Evolutionary conservation across 2,329 filamentous ascomycete species (phyloP), one percentile per base, ranked within the genome.

Genomic region (Penicillium sp.): DNA sequence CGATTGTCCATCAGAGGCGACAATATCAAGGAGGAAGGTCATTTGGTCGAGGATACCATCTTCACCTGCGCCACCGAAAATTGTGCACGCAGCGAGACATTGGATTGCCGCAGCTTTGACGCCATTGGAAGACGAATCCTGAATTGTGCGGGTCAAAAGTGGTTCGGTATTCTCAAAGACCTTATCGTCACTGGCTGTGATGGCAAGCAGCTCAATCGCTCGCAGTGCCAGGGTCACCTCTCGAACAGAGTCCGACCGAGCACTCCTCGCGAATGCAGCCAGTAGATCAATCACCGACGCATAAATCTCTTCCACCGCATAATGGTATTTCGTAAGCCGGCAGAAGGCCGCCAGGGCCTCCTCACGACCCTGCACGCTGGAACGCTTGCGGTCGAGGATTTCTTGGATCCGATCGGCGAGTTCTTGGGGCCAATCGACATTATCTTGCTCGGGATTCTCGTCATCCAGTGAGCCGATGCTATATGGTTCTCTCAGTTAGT

Each of bases 331-430:
- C 51, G 93, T 73, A 21, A 90, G 80, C 51, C 87, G 83, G 42
- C 83, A 81, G 71, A 88, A 91, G 1, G 80, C 80, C 45, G 78
- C 78, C 49, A 92, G 77, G 29, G 82, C 83, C 42, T 85, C 80
- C 67, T 92, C 88, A 52, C 92, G 85, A 23, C 86, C 85, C 61
- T 90, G 85, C 25, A 83, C 84, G 63, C 87, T 92, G 74, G 88
- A 91, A 63, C 88, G 86, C 80, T 96, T 96, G 67, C 90, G 87
- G 65, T 90, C 86, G 54, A 88, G 81, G 27, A 96, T 84, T 64
- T 90, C 86, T 48, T 88, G 81, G 61, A 96, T 86, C 57, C 88
- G 84, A 60, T 87, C 83, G 27, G 82, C 79, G 33, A 93, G 76
- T 55, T 85, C 82, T 16, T 84, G 77, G 46, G 86, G 83, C 83